phyloP scores from a whole-genome alignment of 192 early-diverging fungal genomes.

The Mortierella claussenii region DNA sequence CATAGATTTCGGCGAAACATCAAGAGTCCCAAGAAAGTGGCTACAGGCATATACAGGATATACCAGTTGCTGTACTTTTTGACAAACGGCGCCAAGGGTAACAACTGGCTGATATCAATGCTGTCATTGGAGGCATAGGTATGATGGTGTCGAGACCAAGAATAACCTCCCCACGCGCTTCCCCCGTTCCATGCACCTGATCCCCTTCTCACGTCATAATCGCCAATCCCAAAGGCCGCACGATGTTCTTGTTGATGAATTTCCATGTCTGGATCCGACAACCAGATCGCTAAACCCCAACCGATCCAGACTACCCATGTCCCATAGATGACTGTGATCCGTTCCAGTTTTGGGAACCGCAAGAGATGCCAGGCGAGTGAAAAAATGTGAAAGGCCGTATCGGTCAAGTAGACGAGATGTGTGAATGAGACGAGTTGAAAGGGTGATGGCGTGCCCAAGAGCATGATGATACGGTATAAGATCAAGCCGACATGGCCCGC shows the following conservation, averaged over 20 bases:
- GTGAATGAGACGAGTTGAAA: constrained; percentile 55
- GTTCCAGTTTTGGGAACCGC: constrained; percentile 54
- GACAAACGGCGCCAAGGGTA: constrained; percentile 55
- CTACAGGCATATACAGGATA: constrained; percentile 53
- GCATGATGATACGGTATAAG: constrained; percentile 48
- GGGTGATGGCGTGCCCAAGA: constrained; percentile 38
- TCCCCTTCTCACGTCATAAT: neutral
- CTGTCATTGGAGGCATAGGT: constrained; percentile 8
- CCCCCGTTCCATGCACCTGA: neutral
- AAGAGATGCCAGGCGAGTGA: constrained; percentile 58
- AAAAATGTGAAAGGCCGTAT: constrained; percentile 58
- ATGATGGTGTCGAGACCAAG: constrained; percentile 7
- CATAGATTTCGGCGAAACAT: constrained; percentile 62
- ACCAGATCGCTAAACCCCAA: constrained; percentile 58
- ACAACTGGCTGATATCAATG: constrained; percentile 23
- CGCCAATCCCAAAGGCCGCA: constrained; percentile 32
- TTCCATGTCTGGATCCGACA: constrained; percentile 52
- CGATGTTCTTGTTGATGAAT: constrained; percentile 48
- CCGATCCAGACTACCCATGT: constrained; percentile 68
- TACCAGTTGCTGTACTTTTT: constrained; percentile 57
- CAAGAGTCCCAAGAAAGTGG: constrained; percentile 58
- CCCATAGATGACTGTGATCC: constrained; percentile 64
- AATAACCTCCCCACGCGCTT: neutral
- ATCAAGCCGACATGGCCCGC: constrained; percentile 49
- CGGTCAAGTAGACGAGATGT: constrained; percentile 56